Evolutionary conservation across 2,329 filamentous ascomycete species (phyloP), one percentile per base, ranked within the genome.

Genomic region (Fusarium sp.): DNA sequence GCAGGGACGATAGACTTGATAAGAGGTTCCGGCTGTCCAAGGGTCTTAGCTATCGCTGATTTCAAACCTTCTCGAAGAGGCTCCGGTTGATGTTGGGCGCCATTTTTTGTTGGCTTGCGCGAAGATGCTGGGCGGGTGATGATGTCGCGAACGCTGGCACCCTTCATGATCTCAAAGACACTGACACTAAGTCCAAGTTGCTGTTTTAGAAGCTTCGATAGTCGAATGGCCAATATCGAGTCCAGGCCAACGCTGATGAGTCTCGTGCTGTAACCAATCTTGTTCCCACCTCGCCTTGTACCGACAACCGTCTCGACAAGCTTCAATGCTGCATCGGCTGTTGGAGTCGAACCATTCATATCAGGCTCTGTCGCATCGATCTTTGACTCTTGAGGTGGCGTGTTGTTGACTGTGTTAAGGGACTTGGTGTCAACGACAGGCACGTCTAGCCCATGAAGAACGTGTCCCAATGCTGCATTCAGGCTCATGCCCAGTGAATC

Each of bases 111-210:
- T 3, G 29, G 3, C 7, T 54, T 61, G 18, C 6, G 18, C 3
- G 37, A 23, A 9, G 38, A 16, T 8, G 21, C 2, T 29, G 45
- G 14, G 4, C 44, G 38, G 4, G 19, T 45, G 4, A 51, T n/a
- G 9, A 71, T 60, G 7, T 71, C 58, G 3, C 23, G 18, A 16
- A 64, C 31, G 16, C 39, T 72, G 1, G 54, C 44, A 0, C 69
- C 69, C 7, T 63, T 70, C 51, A 70, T 71, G n/a, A 70, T 68
- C 21, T 71, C 62, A 11, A 70, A 55, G 4, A 70, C 67, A 7
- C 52, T 59, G 3, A 56, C 42, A 12, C 7, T 25, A 2, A 71
- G 14, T 4, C 68, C 31, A 8, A 72, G 14, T 15, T 41, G 29
- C 18, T 69, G 54, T 16, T 31, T 72, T 10, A 72, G 7, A 10